phyloP scores from a whole-genome alignment of 345 rosid genomes.

The Pugionium dolabratum region DNA sequence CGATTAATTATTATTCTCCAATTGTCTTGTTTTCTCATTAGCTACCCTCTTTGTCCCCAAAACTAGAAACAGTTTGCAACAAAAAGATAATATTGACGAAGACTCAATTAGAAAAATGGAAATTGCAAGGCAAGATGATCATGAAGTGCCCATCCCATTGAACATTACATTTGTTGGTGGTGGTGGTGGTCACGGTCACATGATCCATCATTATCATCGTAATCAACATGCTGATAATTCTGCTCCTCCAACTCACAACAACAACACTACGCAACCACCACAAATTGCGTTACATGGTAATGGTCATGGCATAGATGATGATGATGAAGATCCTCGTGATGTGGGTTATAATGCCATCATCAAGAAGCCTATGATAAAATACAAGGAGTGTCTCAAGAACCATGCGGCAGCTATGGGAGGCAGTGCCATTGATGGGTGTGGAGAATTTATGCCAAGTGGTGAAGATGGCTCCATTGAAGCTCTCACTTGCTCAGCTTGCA shows the following conservation, averaged over 20 bases:
- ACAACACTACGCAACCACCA: conserved; percentile 39
- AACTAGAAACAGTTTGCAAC: conserved; percentile 34
- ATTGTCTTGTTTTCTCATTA: conserved; percentile 25
- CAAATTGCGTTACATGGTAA: conserved; percentile 35
- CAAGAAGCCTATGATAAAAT: conserved; percentile 49
- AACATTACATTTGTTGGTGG: conserved; percentile 51
- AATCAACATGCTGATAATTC: conserved; percentile 37
- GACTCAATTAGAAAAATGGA: conserved; percentile 46
- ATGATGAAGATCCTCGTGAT: conserved; percentile 39
- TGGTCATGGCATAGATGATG: conserved; percentile 31
- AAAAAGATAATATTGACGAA: not conserved
- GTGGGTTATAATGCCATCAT: conserved; percentile 38
- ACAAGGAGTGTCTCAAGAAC: conserved; percentile 90
- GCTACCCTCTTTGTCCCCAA: conserved; percentile 34
- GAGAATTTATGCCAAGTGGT: conserved; percentile 97
- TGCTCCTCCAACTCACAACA: conserved; percentile 44
- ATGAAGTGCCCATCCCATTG: conserved; percentile 74
- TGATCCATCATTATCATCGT: conserved; percentile 57
- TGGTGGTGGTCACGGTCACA: conserved; percentile 53
- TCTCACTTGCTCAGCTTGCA: conserved; percentile 86
- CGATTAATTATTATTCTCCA: not conserved
- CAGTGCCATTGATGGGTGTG: conserved; percentile 91
- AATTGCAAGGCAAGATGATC: conserved; percentile 64
- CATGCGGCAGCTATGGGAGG: conserved; percentile 97
- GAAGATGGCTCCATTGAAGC: conserved; percentile 90